A percentile compares a stretch with the other conserved stretches of the same genome.
phyloP scores from a whole-genome alignment of 441 rosid genomes.

The Populus hybrid region DNA sequence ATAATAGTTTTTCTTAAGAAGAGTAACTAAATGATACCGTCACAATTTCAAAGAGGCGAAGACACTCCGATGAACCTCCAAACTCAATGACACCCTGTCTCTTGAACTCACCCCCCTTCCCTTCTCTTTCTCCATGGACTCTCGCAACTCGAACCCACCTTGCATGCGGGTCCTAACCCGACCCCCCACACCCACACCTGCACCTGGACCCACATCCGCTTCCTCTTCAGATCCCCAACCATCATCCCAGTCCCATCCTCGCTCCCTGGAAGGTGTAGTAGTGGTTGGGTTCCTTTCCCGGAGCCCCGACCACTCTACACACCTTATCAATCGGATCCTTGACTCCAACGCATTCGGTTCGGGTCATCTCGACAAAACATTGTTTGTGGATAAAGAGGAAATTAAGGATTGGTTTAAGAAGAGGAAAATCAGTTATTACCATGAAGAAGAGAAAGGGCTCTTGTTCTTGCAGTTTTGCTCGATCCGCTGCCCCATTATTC shows the following conservation, averaged over 20 bases:
- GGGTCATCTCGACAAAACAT: slow-evolving; percentile 39
- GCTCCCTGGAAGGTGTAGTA: slow-evolving; percentile 48
- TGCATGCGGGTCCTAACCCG: slow-evolving; percentile 74
- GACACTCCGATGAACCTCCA: background rate
- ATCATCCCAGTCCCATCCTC: slow-evolving; percentile 29
- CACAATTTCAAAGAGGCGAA: background rate
- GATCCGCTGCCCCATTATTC: slow-evolving; percentile 45
- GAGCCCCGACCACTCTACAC: slow-evolving; percentile 51
- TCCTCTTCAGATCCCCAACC: slow-evolving; percentile 28
- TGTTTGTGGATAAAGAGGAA: slow-evolving; percentile 40
- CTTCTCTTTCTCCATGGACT: slow-evolving; percentile 35
- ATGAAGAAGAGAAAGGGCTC: slow-evolving; percentile 64
- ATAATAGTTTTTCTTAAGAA: no score
- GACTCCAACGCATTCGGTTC: slow-evolving; percentile 71
- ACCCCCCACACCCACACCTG: slow-evolving; percentile 38
- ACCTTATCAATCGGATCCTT: slow-evolving; percentile 61
- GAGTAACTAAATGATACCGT: no score
- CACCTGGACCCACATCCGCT: slow-evolving; percentile 20
- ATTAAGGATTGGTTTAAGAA: slow-evolving; percentile 53
- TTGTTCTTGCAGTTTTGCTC: slow-evolving; percentile 66
- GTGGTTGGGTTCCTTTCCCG: slow-evolving; percentile 76
- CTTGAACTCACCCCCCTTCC: background rate
- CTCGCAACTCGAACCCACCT: slow-evolving; percentile 37
- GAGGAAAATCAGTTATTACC: slow-evolving; percentile 64
- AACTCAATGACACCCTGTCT: background rate